phyloP scores from a whole-genome alignment of 179 eudicot species.

The Sideroxylon spinosum region DNA sequence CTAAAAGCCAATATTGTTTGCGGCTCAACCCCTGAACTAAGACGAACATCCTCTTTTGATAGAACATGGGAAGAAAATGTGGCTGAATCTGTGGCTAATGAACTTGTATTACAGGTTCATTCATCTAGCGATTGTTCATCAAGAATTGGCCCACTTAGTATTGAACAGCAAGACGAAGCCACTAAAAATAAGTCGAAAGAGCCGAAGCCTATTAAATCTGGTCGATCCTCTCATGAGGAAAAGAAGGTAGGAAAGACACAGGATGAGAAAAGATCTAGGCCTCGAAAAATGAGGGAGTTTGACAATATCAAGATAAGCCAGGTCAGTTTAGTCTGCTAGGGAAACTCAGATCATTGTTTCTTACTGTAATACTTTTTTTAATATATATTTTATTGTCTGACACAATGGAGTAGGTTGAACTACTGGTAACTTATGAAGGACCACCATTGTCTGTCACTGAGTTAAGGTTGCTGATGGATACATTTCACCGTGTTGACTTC shows the following conservation, averaged over 20 bases:
- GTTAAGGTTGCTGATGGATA: conserved; percentile 90
- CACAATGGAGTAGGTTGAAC: conserved; percentile 61
- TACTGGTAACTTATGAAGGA: conserved; percentile 92
- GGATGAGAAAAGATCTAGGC: conserved; percentile 63
- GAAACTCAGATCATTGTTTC: not conserved
- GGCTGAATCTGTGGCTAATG: conserved; percentile 86
- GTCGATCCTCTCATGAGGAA: conserved; percentile 91
- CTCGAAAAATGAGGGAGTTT: conserved; percentile 83
- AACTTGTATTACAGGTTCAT: conserved; percentile 66
- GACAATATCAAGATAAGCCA: conserved; percentile 95
- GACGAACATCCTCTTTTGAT: conserved; percentile 91
- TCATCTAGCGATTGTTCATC: conserved; percentile 43
- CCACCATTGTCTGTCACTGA: conserved; percentile 90
- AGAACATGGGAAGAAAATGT: conserved; percentile 89
- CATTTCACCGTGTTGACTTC: conserved; percentile 90
- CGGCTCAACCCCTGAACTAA: conserved; percentile 58
- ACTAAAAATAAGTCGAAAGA: conserved; percentile 60
- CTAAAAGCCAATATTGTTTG: conserved; percentile 40
- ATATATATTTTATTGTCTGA: conserved; percentile 11
- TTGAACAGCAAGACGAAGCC: conserved; percentile 72
- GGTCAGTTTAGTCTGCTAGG: conserved; percentile 39
- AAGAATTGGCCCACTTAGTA: conserved; percentile 38
- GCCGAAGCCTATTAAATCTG: conserved; percentile 55
- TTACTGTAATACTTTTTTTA: not conserved
- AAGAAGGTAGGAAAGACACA: conserved; percentile 75